phyloP scores from a whole-genome alignment of 441 rosid genomes.

The Pelargonium fulgidum region DNA sequence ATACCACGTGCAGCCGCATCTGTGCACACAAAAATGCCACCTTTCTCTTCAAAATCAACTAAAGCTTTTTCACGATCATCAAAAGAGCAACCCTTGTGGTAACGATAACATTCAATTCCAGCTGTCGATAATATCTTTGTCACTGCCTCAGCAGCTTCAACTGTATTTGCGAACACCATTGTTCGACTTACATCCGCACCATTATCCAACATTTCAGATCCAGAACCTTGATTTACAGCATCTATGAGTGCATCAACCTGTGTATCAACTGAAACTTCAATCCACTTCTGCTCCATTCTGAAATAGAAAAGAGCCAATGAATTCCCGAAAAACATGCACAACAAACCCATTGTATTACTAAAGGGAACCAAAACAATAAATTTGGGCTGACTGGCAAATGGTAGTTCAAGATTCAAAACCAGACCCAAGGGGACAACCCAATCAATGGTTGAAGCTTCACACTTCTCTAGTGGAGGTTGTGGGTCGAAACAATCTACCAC shows the following conservation, averaged over 20 bases:
- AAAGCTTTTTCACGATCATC: conserved; percentile 68
- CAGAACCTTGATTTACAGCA: conserved; percentile 50
- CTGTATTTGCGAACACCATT: conserved; percentile 93
- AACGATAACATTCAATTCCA: conserved; percentile 62
- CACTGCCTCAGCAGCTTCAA: conserved; percentile 83
- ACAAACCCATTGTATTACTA: too few relatives aligned
- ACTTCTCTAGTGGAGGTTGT: too few relatives aligned
- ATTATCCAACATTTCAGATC: conserved; percentile 20
- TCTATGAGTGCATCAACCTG: conserved; percentile 80
- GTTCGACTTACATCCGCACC: conserved; percentile 44
- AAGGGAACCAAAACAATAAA: neutral
- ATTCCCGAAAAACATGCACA: neutral
- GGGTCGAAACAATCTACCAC: too few relatives aligned
- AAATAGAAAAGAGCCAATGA: conserved; percentile 22
- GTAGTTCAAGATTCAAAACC: too few relatives aligned
- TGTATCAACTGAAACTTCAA: conserved; percentile 71
- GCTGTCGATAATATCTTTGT: conserved; percentile 63
- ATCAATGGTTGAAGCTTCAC: too few relatives aligned
- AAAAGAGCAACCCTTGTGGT: conserved; percentile 69
- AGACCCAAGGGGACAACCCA: too few relatives aligned
- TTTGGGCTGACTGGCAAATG: too few relatives aligned
- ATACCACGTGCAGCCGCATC: conserved; percentile 98
- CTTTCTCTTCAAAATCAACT: conserved; percentile 59
- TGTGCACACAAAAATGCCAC: conserved; percentile 84
- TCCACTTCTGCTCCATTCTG: conserved; percentile 76